A percentile compares a stretch with the other conserved stretches of the same genome.
Evolutionary conservation across 192 early-diverging fungal genomes (phyloP).

Genomic region (Radiomyces spectabilis): DNA sequence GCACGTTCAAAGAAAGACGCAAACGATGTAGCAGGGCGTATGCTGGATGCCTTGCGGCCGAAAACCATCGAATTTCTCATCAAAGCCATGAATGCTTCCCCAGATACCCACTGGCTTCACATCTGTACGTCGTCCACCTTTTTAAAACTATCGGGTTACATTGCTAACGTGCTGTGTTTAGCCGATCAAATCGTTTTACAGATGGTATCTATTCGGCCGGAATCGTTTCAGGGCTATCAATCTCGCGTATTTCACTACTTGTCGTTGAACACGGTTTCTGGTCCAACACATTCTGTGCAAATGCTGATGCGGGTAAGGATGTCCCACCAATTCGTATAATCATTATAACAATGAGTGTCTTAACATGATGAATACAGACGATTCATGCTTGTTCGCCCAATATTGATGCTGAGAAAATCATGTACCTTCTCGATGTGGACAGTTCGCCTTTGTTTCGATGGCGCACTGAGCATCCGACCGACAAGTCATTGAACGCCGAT

Average conservation of each 20-base stretch:
- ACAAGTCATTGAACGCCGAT: neutral
- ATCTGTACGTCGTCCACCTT: neutral
- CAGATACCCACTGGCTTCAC: neutral
- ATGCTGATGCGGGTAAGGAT: slow-evolving; percentile 8
- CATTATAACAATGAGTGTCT: too few species aligned
- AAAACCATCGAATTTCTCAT: neutral
- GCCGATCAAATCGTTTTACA: too few species aligned
- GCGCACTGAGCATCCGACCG: neutral
- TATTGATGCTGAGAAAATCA: slow-evolving; percentile 3
- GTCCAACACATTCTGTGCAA: neutral
- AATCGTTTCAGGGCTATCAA: too few species aligned
- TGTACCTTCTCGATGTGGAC: slow-evolving; percentile 4
- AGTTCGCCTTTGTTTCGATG: slow-evolving; percentile 8
- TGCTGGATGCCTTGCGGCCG: neutral
- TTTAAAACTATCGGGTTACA: too few species aligned
- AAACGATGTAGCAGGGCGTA: too few species aligned
- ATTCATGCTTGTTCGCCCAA: slow-evolving; percentile 4
- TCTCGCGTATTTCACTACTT: too few species aligned
- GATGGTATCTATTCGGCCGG: too few species aligned
- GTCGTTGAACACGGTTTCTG: neutral
- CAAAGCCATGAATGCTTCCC: neutral
- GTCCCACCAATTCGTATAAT: too few species aligned
- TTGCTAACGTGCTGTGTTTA: too few species aligned
- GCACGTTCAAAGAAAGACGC: neutral
- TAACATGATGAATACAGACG: too few species aligned